A percentile compares a stretch with the other conserved stretches of the same genome.
phyloP scores from a whole-genome alignment of 2,329 filamentous ascomycete genomes.

The Penicillium oxalicum region DNA sequence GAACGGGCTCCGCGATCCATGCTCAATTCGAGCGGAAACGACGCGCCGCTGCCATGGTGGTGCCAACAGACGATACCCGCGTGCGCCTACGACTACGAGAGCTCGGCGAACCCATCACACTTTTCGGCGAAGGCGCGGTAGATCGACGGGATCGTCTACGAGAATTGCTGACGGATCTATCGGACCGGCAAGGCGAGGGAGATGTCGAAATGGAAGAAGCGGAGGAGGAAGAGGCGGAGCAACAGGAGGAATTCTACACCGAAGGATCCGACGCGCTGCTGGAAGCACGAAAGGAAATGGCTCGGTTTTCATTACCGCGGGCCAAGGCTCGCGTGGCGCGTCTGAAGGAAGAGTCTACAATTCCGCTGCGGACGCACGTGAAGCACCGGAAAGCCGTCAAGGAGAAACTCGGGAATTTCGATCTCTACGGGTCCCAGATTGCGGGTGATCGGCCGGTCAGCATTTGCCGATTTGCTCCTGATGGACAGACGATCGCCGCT shows the following conservation, averaged over 20 bases:
- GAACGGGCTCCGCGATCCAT: constrained; percentile 81
- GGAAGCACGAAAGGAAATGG: constrained; percentile 70
- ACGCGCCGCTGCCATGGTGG: constrained; percentile 78
- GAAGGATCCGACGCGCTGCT: constrained; percentile 69
- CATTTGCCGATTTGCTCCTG: constrained; percentile 84
- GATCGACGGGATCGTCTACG: constrained; percentile 83
- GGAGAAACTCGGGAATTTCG: constrained; percentile 72
- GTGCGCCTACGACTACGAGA: constrained; percentile 77
- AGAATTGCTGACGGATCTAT: constrained; percentile 68
- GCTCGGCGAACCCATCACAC: constrained; percentile 84
- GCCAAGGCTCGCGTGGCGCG: constrained; percentile 70
- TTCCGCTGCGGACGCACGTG: constrained; percentile 82
- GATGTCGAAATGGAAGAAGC: constrained; percentile 50
- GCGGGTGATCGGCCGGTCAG: constrained; percentile 86
- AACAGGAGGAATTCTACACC: constrained; percentile 94
- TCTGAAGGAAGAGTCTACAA: constrained; percentile 73
- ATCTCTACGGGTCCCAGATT: constrained; percentile 89
- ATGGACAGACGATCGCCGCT: constrained; percentile 74
- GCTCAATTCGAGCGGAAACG: constrained; percentile 88
- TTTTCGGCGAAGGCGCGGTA: constrained; percentile 84
- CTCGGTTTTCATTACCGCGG: constrained; percentile 74
- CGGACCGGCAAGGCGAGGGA: constrained; percentile 52
- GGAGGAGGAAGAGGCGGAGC: constrained; percentile 58
- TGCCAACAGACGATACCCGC: constrained; percentile 86
- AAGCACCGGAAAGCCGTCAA: constrained; percentile 88